Percentiles rank a stretch among this genome's conserved stretches.
These are phyloP conservation scores for Sordariomycetes sp. DNA, from an alignment of 2,329 filamentous ascomycete genomes.

Conservation along the genomic window DNA sequence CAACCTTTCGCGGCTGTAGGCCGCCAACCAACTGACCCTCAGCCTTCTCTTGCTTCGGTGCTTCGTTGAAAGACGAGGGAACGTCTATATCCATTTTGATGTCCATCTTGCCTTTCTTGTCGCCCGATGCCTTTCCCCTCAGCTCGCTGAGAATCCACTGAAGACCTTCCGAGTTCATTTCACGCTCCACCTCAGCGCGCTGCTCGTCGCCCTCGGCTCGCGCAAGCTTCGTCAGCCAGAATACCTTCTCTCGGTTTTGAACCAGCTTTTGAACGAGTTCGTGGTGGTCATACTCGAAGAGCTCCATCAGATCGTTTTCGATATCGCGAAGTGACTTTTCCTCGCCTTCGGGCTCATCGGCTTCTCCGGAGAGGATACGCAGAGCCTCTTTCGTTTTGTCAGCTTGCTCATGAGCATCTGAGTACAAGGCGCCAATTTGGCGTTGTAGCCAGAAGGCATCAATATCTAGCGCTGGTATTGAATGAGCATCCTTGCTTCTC, in stretches of 20 bases:
- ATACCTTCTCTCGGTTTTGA: slow-evolving; percentile 84
- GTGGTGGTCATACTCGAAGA: slow-evolving; percentile 95
- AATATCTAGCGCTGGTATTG: slow-evolving; percentile 77
- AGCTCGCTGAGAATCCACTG: slow-evolving; percentile 84
- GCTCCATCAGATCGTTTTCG: slow-evolving; percentile 95
- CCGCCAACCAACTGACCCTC: slow-evolving; percentile 71
- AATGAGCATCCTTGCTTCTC: slow-evolving; percentile 46
- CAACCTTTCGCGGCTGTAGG: slow-evolving; percentile 74
- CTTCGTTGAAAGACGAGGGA: slow-evolving; percentile 46
- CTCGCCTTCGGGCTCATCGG: slow-evolving; percentile 61
- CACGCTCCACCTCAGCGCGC: slow-evolving; percentile 69
- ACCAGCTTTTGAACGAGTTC: slow-evolving; percentile 88
- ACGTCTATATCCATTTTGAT: slow-evolving; percentile 95
- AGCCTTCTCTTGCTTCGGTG: slow-evolving; percentile 41
- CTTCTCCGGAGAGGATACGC: slow-evolving; percentile 68
- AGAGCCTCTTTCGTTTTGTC: slow-evolving; percentile 85
- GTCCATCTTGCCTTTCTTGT: slow-evolving; percentile 61
- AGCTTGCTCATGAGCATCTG: slow-evolving; percentile 86
- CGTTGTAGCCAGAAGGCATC: slow-evolving; percentile 97
- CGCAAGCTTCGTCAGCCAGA: slow-evolving; percentile 88
- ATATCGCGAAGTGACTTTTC: slow-evolving; percentile 85
- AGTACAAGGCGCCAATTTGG: slow-evolving; percentile 79
- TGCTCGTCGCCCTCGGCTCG: slow-evolving; percentile 72
- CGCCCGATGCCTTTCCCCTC: slow-evolving; percentile 56
- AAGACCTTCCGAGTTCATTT: slow-evolving; percentile 85